These are phyloP conservation scores for Lasiosphaeris hirsuta DNA, from an alignment of 495 filamentous ascomycete species.

Conservation along the genomic window DNA sequence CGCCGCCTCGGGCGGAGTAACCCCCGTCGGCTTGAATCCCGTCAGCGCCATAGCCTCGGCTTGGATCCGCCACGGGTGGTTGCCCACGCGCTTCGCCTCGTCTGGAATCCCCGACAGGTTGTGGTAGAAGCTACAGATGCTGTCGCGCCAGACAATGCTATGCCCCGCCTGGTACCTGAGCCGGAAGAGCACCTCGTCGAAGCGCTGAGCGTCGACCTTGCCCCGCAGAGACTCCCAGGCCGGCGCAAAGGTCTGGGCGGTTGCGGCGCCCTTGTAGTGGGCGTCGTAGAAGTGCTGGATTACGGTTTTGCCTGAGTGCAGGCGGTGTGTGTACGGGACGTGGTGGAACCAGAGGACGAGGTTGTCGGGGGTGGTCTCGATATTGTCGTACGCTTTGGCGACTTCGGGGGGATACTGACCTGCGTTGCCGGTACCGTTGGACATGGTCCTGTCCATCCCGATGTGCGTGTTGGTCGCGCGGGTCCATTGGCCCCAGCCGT, in stretches of 20 bases:
- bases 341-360: slow-evolving; percentile 76
- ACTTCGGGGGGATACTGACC: slow-evolving; percentile 65
- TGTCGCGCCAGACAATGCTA: slow-evolving; percentile 66
- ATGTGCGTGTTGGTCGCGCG: slow-evolving; percentile 56
- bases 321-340: slow-evolving; percentile 61
- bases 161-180: slow-evolving; percentile 66
- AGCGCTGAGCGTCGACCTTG: slow-evolving; percentile 60
- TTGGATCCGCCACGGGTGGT: slow-evolving; percentile 62
- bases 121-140: slow-evolving; percentile 58
- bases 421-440: slow-evolving; percentile 61
- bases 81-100: slow-evolving; percentile 47
- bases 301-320: slow-evolving; percentile 64
- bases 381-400: slow-evolving; percentile 52
- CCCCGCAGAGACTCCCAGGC: slow-evolving; percentile 54
- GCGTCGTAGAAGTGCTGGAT: slow-evolving; percentile 77
- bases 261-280: slow-evolving; percentile 59
- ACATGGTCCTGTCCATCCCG: slow-evolving; percentile 70
- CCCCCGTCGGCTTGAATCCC: slow-evolving; percentile 49
- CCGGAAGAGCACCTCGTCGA: slow-evolving; percentile 52
- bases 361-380: slow-evolving; percentile 65
- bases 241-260: slow-evolving; percentile 54
- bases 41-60: slow-evolving; percentile 59
- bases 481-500: slow-evolving; percentile 73
- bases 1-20: slow-evolving; percentile 55
- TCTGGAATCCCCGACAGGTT: slow-evolving; percentile 60